Percentiles rank a stretch among this genome's conserved stretches.
These are phyloP conservation scores for Polyporus arcularius DNA, from an alignment of 768 basidiomycete species.

Conservation along the genomic window DNA sequence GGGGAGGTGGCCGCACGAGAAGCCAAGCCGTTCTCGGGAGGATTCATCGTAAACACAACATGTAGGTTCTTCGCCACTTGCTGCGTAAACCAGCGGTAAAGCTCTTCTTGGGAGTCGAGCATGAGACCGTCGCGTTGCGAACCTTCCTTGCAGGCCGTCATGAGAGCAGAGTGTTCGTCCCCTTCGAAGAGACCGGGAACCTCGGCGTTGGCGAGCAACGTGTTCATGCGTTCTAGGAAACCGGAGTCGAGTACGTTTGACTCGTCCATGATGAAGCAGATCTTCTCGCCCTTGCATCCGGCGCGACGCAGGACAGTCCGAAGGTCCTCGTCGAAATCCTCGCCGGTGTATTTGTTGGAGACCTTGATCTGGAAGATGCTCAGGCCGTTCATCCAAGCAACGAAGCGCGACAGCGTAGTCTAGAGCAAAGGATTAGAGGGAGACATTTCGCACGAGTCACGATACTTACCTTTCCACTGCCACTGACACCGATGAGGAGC, in stretches of 20 bases:
- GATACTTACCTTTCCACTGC: slow-evolving; percentile 87
- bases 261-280: slow-evolving; percentile 99
- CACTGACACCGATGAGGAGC: slow-evolving; percentile 95
- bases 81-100: slow-evolving; percentile 98
- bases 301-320: slow-evolving; percentile 92
- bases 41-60: slow-evolving; percentile 99
- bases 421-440: slow-evolving; percentile 35
- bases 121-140: slow-evolving; percentile 98
- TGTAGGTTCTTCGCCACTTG: slow-evolving; percentile 98
- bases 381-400: slow-evolving; percentile 99
- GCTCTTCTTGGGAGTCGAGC: slow-evolving; percentile 96
- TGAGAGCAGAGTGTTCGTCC: slow-evolving; percentile 96
- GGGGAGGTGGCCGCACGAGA: slow-evolving; percentile 97
- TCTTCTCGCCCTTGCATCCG: slow-evolving; percentile 98
- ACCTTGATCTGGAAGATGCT: slow-evolving; percentile 99
- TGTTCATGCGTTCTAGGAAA: slow-evolving; percentile 99
- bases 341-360: slow-evolving; percentile 97
- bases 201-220: slow-evolving; percentile 97
- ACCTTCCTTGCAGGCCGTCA: slow-evolving; percentile 99
- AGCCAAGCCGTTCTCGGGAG: slow-evolving; percentile 92
- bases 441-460: background rate
- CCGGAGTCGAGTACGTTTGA: slow-evolving; percentile 99
- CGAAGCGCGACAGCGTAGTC: slow-evolving; percentile 97
- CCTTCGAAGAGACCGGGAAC: slow-evolving; percentile 99
- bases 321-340: slow-evolving; percentile 98